Conservation (phyloP, 768 basidiomycete genomes). For the Podaxis rugospora region DNA sequence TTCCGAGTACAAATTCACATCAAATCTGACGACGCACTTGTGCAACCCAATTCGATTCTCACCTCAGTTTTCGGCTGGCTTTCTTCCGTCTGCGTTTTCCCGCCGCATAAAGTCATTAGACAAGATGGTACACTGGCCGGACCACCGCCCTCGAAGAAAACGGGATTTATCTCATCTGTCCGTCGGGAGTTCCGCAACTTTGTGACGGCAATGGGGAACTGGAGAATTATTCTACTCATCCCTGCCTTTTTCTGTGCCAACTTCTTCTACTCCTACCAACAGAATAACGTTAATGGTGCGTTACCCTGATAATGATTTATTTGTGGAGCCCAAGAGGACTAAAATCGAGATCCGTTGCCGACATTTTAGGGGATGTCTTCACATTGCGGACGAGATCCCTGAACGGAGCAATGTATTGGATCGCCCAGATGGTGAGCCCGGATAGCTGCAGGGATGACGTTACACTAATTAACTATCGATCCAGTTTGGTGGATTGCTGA, state of each 20-base stretch:
- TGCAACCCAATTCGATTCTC: not conserved
- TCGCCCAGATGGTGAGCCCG: slow-evolving; percentile 23
- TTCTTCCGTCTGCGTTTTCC: slow-evolving; percentile 17
- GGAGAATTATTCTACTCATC: slow-evolving; percentile 23
- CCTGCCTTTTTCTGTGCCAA: slow-evolving; percentile 28
- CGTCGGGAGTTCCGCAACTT: slow-evolving; percentile 19
- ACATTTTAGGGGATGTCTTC: slow-evolving; percentile 19
- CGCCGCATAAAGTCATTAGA: slow-evolving; percentile 23
- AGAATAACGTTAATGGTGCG: slow-evolving; percentile 24
- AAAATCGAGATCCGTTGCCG: not conserved
- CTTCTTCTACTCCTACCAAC: slow-evolving; percentile 28
- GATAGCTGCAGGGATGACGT: not conserved
- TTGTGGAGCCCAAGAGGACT: not conserved
- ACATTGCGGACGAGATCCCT: slow-evolving; percentile 24
- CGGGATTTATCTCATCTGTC: slow-evolving; percentile 15
- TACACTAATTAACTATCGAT: not conserved
- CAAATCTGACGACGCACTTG: not conserved
- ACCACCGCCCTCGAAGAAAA: slow-evolving; percentile 15
- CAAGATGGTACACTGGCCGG: slow-evolving; percentile 22
- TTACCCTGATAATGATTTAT: not conserved
- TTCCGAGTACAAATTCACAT: not conserved
- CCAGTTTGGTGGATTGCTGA: slow-evolving; percentile 22
- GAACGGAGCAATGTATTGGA: slow-evolving; percentile 27
- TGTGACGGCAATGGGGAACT: slow-evolving; percentile 18
- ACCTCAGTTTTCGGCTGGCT: slow-evolving; percentile 22